Conservation (phyloP, 2,329 filamentous ascomycete genomes). For the Pseudonectria foliicola region DNA sequence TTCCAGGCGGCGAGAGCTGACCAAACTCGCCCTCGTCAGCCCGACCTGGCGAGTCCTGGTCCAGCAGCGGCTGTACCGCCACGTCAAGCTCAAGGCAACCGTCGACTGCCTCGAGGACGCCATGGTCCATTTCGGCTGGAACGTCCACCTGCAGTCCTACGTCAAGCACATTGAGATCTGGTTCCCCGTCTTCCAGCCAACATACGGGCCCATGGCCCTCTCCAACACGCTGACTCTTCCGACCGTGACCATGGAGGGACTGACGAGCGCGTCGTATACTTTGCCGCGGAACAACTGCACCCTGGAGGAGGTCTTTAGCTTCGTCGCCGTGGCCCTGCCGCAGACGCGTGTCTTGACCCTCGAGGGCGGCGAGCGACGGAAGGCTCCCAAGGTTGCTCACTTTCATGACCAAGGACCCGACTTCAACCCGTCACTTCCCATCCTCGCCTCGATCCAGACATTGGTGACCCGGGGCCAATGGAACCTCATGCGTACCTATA, state of each 20-base stretch:
- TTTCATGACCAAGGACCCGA: constrained; percentile 20
- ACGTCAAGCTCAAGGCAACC: constrained; percentile 69
- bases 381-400: constrained; percentile 57
- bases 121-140: constrained; percentile 50
- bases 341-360: constrained; percentile 60
- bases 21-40: constrained; percentile 56
- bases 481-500: constrained; percentile 61
- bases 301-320: constrained; percentile 61
- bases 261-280: constrained; percentile 51
- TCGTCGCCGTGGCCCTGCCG: constrained; percentile 52
- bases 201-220: constrained; percentile 35
- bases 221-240: constrained; percentile 40
- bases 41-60: constrained; percentile 59
- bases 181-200: constrained; percentile 67
- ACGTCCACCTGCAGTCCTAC: constrained; percentile 53
- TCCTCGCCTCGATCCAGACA: constrained; percentile 52
- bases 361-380: constrained; percentile 71
- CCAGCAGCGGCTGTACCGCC: constrained; percentile 65
- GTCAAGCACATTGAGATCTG: constrained; percentile 70
- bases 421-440: constrained; percentile 32
- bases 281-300: constrained; percentile 60
- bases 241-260: constrained; percentile 46
- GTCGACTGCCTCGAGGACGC: constrained; percentile 54
- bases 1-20: constrained; percentile 59
- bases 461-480: constrained; percentile 69